phyloP scores from a whole-genome alignment of 306 rosid genomes.

The Vigna trinervia region DNA sequence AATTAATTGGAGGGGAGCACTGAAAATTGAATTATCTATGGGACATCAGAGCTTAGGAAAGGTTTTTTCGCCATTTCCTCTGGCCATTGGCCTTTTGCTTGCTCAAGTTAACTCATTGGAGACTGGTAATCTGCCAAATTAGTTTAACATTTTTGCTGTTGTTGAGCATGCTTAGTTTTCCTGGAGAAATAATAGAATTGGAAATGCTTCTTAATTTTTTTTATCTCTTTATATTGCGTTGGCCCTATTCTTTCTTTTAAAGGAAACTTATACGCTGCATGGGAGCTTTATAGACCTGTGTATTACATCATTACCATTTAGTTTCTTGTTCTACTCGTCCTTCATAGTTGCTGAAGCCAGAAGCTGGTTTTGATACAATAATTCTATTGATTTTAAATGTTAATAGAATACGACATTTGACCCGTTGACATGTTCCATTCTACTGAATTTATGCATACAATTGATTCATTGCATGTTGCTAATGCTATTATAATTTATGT shows the following conservation, averaged over 20 bases:
- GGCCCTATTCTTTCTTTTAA: background rate
- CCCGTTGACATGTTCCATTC: background rate
- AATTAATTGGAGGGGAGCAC: conserved; percentile 22
- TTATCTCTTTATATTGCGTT: conserved; percentile 9
- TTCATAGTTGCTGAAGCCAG: background rate
- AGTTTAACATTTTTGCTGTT: conserved; percentile 17
- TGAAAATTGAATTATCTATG: conserved; percentile 19
- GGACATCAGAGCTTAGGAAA: conserved; percentile 12
- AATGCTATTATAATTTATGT: background rate
- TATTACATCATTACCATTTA: conserved; percentile 3
- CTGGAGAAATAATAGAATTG: conserved; percentile 34
- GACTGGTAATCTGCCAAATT: conserved; percentile 11
- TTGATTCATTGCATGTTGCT: background rate
- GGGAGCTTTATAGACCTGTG: conserved; percentile 20
- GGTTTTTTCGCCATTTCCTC: conserved; percentile 27
- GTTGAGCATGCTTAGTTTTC: conserved; percentile 17
- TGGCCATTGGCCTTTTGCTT: conserved; percentile 11
- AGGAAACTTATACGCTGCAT: conserved; percentile 11
- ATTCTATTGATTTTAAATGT: background rate
- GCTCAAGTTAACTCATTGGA: background rate
- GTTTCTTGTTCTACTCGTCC: conserved; percentile 17
- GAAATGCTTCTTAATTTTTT: conserved; percentile 20
- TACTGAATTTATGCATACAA: conserved; percentile 12
- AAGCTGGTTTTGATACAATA: background rate
- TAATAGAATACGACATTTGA: background rate